Evolutionary conservation across 306 rosid species (phyloP).

Genomic region (Arachis stenosperma): DNA sequence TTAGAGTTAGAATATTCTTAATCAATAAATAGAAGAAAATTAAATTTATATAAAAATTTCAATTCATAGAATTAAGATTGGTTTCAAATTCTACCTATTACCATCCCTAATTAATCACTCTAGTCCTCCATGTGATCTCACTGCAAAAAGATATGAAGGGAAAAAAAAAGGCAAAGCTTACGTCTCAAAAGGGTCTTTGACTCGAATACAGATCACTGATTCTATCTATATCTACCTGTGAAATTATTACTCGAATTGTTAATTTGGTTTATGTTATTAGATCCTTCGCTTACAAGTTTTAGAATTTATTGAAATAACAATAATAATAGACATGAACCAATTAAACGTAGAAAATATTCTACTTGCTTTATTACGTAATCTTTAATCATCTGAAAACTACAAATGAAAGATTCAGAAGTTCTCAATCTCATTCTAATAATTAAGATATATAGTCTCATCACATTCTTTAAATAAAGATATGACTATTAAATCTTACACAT

Average conservation of each 20-base stretch:
- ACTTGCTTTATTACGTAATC: constrained; percentile 8
- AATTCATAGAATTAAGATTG: no score
- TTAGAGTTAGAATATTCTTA: no score
- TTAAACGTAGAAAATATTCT: not conserved
- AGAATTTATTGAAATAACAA: not conserved
- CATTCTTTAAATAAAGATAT: no score
- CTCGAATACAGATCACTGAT: not conserved
- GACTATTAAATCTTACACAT: no score
- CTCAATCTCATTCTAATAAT: no score
- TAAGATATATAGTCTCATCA: no score
- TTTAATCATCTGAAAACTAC: constrained; percentile 2
- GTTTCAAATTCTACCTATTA: no score
- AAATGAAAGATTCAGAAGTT: no score
- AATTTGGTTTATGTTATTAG: not conserved
- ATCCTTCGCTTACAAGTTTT: constrained; percentile 27
- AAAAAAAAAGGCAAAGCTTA: constrained; percentile 9
- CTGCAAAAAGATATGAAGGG: not conserved
- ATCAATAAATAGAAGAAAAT: no score
- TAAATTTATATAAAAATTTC: no score
- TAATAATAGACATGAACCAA: not conserved
- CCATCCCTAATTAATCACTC: constrained; percentile 15
- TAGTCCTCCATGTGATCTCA: constrained; percentile 42
- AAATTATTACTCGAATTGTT: not conserved
- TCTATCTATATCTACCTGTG: no score
- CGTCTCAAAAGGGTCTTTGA: constrained; percentile 28